phyloP scores from a whole-genome alignment of 139 green algal genomes.

The Auxenochlorella protothecoides region DNA sequence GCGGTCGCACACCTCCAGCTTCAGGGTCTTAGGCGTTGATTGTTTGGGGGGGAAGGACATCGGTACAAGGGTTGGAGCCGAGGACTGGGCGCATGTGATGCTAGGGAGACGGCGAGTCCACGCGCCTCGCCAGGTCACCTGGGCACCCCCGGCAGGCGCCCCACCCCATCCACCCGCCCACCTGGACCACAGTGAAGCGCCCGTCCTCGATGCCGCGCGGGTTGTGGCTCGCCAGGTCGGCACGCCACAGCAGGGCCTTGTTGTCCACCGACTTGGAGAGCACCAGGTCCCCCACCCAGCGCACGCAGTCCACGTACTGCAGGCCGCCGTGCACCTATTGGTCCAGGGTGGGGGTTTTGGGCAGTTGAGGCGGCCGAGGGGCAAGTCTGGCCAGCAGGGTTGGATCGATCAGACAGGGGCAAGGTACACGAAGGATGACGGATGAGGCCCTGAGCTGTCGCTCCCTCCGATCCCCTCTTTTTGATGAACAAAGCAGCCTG shows the following conservation, averaged over 20 bases:
- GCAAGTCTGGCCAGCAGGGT: too few relatives aligned
- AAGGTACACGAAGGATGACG: too few relatives aligned
- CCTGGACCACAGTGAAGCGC: not conserved
- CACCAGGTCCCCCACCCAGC: slow-evolving; percentile 62
- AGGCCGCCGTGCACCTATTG: too few relatives aligned
- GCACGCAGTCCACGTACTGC: slow-evolving; percentile 71
- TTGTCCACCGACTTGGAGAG: slow-evolving; percentile 58
- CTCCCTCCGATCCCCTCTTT: too few relatives aligned
- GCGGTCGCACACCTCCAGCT: slow-evolving; percentile 23
- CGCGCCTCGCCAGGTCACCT: not conserved
- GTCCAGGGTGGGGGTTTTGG: too few relatives aligned
- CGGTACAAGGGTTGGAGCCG: too few relatives aligned
- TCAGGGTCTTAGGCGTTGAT: slow-evolving; percentile 11
- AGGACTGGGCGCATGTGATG: too few relatives aligned
- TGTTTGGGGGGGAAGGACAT: not conserved
- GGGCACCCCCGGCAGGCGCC: not conserved
- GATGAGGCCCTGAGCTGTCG: too few relatives aligned
- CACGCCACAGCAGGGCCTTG: slow-evolving; percentile 37
- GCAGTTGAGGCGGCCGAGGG: too few relatives aligned
- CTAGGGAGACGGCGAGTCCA: too few relatives aligned
- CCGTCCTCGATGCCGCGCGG: slow-evolving; percentile 2
- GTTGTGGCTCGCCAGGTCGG: not conserved
- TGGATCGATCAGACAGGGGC: too few relatives aligned
- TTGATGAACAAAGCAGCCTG: too few relatives aligned
- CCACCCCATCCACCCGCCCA: not conserved